These are phyloP conservation scores for Boechera retrofracta DNA, from an alignment of 345 rosid species.

Conservation along the genomic window DNA sequence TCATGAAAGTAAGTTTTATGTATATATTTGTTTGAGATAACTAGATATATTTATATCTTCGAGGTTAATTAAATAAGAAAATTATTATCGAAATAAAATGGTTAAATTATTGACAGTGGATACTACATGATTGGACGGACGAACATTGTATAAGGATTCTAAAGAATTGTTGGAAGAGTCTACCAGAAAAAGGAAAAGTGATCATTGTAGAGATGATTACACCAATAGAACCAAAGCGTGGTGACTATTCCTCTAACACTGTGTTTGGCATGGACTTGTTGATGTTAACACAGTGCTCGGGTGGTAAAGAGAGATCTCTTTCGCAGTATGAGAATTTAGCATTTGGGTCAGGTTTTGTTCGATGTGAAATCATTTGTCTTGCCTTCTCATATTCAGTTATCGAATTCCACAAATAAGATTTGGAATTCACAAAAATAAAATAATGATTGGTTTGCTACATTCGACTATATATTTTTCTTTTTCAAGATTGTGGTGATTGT, in stretches of 20 bases:
- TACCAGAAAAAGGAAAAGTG: conserved; percentile 49
- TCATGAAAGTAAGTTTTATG: conserved; percentile 69
- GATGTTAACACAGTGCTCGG: conserved; percentile 48
- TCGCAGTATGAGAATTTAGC: conserved; percentile 49
- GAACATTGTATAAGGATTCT: conserved; percentile 51
- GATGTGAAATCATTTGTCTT: conserved; percentile 21
- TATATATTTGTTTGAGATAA: background rate
- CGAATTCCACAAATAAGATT: conserved; percentile 18
- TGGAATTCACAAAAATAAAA: no score
- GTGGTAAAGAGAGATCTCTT: conserved; percentile 53
- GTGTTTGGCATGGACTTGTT: conserved; percentile 45
- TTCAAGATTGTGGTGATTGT: no score
- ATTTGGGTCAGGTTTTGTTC: conserved; percentile 39
- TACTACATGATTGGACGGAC: conserved; percentile 55
- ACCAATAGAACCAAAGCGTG: conserved; percentile 35
- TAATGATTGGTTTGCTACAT: no score
- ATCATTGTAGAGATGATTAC: conserved; percentile 48
- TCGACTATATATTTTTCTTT: no score
- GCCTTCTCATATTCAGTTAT: background rate
- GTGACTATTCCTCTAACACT: conserved; percentile 34
- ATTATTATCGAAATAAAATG: background rate
- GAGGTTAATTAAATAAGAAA: background rate
- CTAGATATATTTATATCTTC: background rate
- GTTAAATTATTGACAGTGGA: conserved; percentile 41
- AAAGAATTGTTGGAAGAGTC: conserved; percentile 53